Base-by-base conservation (phyloP, 441 rosid species). In the Populus hybrid region DNA sequence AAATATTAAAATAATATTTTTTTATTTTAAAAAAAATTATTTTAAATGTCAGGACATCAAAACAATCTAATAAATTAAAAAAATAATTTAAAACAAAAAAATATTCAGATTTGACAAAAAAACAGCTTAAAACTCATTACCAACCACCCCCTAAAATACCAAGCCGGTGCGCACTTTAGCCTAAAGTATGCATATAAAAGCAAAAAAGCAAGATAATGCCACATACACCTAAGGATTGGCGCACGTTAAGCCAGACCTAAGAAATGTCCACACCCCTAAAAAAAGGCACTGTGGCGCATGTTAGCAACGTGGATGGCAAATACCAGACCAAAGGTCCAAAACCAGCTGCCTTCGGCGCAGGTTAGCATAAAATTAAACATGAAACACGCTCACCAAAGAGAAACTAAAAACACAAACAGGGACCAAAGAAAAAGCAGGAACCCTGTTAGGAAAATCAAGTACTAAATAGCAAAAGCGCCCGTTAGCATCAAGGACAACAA, bases 371-470 rank as follows among this genome's bases (percentile, higher is more conserved):
- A n/a, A 40, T 61, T 26, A 21, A 61, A 21, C 65, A 23, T 61
- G 28, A 1, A 9, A 61, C 65, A 61, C 65, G 65, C 65, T 61
- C 2, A 9, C 28, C 26, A 8, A 61, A 61, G 23, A 21, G 6
- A 23, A 61, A 3, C 65, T 23, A 21, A 29, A 1, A 74, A 66
- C 9, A 29, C 4, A 29, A 40, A 14, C 11, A 9, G 42, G 23
- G n/a, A 23, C 26, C 2, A 38, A 18, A 56, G 2, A 6, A 20
- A 45, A 16, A 10, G 2, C 31, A 28, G 4, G 63, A 69, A 69
- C 73, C 78, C 53, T 1, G 24, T 68, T 78, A 73, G 50, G 70
- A 28, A 53, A 8, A 59, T 38, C 42, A 38, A 38, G 42, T 38
- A 9, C 10, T 12, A 4, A 26, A 72, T 14, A 21, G 7, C 16